Percentiles rank a stretch among this genome's conserved stretches.
phyloP scores from a whole-genome alignment of 805 yeast genomes.

The Suhomyces kilbournensis region DNA sequence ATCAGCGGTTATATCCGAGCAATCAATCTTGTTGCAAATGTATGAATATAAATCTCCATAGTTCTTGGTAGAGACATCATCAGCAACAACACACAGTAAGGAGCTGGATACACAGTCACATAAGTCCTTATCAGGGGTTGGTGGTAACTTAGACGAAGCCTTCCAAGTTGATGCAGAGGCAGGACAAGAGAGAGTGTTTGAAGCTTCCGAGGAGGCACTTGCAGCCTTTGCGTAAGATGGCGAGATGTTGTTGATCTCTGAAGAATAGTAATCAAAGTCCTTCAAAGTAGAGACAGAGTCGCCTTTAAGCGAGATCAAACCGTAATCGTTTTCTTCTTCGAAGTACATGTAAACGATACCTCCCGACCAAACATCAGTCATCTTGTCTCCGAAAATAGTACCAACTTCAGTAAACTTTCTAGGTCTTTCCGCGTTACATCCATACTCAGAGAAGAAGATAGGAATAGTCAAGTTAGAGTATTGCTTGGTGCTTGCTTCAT shows the following conservation, averaged over 20 bases:
- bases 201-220: conserved; percentile 28
- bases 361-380: conserved; percentile 93
- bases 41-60: conserved; percentile 57
- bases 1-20: conserved; percentile 59
- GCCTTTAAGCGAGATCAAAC: conserved; percentile 57
- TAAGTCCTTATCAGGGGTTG: conserved; percentile 64
- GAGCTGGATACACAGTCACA: conserved; percentile 64
- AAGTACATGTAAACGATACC: conserved; percentile 92
- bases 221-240: conserved; percentile 39
- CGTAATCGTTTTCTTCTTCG: conserved; percentile 79
- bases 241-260: conserved; percentile 32
- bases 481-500: conserved; percentile 65
- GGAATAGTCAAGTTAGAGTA: conserved; percentile 75
- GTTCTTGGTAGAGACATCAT: conserved; percentile 51
- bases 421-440: conserved; percentile 74
- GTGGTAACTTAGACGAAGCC: conserved; percentile 70
- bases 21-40: conserved; percentile 58
- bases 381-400: conserved; percentile 60
- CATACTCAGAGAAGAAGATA: conserved; percentile 83
- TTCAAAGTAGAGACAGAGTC: conserved; percentile 15
- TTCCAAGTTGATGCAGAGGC: conserved; percentile 54
- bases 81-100: conserved; percentile 57
- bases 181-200: conserved; percentile 58
- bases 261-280: conserved; percentile 31
- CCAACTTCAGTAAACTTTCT: conserved; percentile 75